These are phyloP conservation scores for Angomonas ambiguus DNA, from an alignment of 208 protist genomes.

Conservation along the genomic window DNA sequence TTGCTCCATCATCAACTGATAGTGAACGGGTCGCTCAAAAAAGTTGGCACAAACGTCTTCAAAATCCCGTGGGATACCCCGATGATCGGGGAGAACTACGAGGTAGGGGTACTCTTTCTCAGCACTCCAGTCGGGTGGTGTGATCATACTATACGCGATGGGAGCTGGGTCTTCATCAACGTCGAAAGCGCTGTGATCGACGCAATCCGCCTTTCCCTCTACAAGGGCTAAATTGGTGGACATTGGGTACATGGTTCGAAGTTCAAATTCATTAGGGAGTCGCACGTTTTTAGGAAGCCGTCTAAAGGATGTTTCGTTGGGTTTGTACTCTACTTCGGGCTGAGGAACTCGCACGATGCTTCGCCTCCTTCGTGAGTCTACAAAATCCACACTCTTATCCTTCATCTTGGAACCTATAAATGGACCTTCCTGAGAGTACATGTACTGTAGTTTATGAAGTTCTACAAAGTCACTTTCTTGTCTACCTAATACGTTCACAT, in stretches of 20 bases:
- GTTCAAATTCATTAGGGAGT: slow-evolving; percentile 78
- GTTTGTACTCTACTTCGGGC: slow-evolving; percentile 54
- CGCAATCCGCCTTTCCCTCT: slow-evolving; percentile 72
- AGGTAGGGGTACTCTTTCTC: slow-evolving; percentile 72
- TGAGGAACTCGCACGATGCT: slow-evolving; percentile 66
- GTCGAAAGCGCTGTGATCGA: slow-evolving; percentile 67
- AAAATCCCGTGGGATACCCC: slow-evolving; percentile 74
- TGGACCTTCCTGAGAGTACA: slow-evolving; percentile 76
- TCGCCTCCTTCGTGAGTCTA: slow-evolving; percentile 49
- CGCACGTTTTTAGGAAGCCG: slow-evolving; percentile 64
- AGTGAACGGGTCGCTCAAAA: slow-evolving; percentile 70
- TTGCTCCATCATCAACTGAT: slow-evolving; percentile 65
- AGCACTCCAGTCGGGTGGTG: slow-evolving; percentile 51
- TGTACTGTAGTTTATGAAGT: slow-evolving; percentile 65
- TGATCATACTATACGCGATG: slow-evolving; percentile 76
- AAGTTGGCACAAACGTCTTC: slow-evolving; percentile 87
- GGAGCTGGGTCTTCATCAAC: slow-evolving; percentile 63
- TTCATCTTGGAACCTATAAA: slow-evolving; percentile 71
- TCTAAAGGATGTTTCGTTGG: slow-evolving; percentile 81
- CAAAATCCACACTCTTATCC: slow-evolving; percentile 30
- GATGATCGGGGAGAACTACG: slow-evolving; percentile 73
- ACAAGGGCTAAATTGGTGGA: slow-evolving; percentile 59
- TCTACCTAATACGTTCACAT: slow-evolving; percentile 39
- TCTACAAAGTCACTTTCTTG: slow-evolving; percentile 46
- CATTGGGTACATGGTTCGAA: slow-evolving; percentile 75